Percentiles rank a stretch among this genome's conserved stretches.
Conservation (phyloP, 2,329 filamentous ascomycete species). For the Colletotrichum tofieldiae region DNA sequence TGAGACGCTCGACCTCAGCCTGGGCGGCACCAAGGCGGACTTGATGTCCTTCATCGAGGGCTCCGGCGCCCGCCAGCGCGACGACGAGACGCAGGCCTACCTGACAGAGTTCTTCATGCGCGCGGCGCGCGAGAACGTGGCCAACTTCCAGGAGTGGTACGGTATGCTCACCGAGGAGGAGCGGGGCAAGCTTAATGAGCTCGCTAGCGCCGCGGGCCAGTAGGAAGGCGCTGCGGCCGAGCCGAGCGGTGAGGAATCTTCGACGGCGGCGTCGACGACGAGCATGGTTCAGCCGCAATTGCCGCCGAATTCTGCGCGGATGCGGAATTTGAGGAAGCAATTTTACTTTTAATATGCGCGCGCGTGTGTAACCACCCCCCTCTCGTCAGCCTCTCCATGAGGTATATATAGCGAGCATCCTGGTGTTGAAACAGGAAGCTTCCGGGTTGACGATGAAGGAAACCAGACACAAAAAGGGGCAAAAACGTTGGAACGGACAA, state of each 20-base stretch:
- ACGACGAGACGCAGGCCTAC: constrained; percentile 92
- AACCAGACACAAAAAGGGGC: constrained; percentile 6
- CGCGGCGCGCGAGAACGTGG: constrained; percentile 70
- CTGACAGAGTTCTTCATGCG: constrained; percentile 85
- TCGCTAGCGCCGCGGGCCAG: constrained; percentile 58
- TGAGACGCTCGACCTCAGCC: constrained; percentile 82
- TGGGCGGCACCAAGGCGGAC: constrained; percentile 78
- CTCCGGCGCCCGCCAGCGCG: constrained; percentile 75
- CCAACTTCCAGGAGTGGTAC: constrained; percentile 72
- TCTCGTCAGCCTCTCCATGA: neutral
- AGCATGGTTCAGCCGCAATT: constrained; percentile 33
- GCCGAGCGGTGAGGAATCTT: constrained; percentile 16
- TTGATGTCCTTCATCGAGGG: constrained; percentile 84
- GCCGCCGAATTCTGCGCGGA: constrained; percentile 31
- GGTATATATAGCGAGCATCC: constrained; percentile 5
- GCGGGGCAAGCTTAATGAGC: constrained; percentile 69
- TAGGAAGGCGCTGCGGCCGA: constrained; percentile 38
- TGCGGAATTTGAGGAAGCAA: constrained; percentile 40
- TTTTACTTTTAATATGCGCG: constrained; percentile 29
- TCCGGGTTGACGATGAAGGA: neutral
- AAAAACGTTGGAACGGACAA: neutral
- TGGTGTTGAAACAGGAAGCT: neutral
- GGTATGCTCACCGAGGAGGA: constrained; percentile 69
- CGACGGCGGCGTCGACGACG: constrained; percentile 9
- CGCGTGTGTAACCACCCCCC: neutral